These are phyloP conservation scores for Cytidiella melzeri DNA, from an alignment of 768 basidiomycete genomes.

Conservation along the genomic window DNA sequence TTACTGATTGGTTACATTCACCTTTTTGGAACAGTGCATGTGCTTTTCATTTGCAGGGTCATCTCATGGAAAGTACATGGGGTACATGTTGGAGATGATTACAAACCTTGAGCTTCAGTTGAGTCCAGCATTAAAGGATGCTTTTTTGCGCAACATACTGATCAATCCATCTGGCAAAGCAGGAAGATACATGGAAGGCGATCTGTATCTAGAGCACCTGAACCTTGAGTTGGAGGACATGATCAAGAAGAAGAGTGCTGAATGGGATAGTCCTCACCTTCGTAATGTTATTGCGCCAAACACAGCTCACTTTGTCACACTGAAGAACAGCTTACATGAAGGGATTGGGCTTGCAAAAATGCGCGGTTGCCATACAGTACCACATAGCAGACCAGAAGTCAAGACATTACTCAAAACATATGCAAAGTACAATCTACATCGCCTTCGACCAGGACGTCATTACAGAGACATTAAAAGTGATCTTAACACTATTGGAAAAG, in stretches of 20 bases:
- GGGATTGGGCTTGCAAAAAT: slow-evolving; percentile 12
- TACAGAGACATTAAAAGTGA: not conserved
- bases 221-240: slow-evolving; percentile 20
- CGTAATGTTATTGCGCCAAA: slow-evolving; percentile 22
- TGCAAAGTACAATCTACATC: slow-evolving; percentile 17
- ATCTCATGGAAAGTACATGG: slow-evolving; percentile 25
- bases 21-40: slow-evolving; percentile 16
- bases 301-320: slow-evolving; percentile 15
- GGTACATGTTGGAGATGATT: slow-evolving; percentile 30
- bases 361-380: slow-evolving; percentile 15
- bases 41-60: slow-evolving; percentile 31
- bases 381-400: slow-evolving; percentile 16
- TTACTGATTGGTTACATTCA: not conserved
- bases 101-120: slow-evolving; percentile 27
- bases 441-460: slow-evolving; percentile 12
- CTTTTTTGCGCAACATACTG: slow-evolving; percentile 15
- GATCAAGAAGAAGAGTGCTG: slow-evolving; percentile 14
- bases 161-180: slow-evolving; percentile 24
- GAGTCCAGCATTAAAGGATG: slow-evolving; percentile 13
- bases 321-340: slow-evolving; percentile 20
- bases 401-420: slow-evolving; percentile 14
- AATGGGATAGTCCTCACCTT: slow-evolving; percentile 19
- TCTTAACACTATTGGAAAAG: not conserved
- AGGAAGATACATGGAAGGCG: slow-evolving; percentile 22
- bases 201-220: slow-evolving; percentile 25